Base-by-base conservation (phyloP, 2,329 filamentous ascomycete species). In the Clarireedia hainanense region DNA sequence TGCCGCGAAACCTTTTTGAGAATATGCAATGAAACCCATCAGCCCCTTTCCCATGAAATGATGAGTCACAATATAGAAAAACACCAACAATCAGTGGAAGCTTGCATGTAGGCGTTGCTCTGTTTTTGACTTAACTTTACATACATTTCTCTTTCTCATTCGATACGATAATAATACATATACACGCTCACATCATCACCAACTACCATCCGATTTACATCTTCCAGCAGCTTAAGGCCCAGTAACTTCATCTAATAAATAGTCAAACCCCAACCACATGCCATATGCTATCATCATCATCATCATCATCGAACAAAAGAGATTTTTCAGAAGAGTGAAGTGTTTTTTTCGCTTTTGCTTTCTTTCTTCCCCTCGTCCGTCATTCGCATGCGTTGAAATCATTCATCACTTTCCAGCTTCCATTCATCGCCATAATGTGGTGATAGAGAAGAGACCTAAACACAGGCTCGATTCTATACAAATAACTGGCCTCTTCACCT, bases 241-340 rank as follows among this genome's bases (percentile, higher is more conserved):
- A 54, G 45, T 27, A 42, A 14, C 39, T n/a, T 42, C 30, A 34
- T 34, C 30, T 34, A 34, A 34, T 34, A 9, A 34, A 12, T 34
- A 12, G 10, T 34, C 15, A 39, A 53, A 37, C n/a, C 42, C 20
- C 50, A 20, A 47, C 30, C 30, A 42, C 9, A 14, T 20, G 39
- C 39, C 39, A 17, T 6, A 42, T 42, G 15, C 39, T 42, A 42
- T 20, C n/a, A 17, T 15, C 37, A 9, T 37, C 47, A 36, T 36
- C 36, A 36, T 36, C 36, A 43, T 45, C 30, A 54, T 54, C 26
- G 48, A 45, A 54, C 45, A 54, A 34, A 49, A 39, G 24, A 49
- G 43, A 54, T 20, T 49, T 42, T 20, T n/a, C 9, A 40, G 34
- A 46, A 49, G 45, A 54, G 52, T 54, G 52, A 54, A 49, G 45